phyloP scores from a whole-genome alignment of 2,329 filamentous ascomycete genomes.

The Alternaria metachromatica region DNA sequence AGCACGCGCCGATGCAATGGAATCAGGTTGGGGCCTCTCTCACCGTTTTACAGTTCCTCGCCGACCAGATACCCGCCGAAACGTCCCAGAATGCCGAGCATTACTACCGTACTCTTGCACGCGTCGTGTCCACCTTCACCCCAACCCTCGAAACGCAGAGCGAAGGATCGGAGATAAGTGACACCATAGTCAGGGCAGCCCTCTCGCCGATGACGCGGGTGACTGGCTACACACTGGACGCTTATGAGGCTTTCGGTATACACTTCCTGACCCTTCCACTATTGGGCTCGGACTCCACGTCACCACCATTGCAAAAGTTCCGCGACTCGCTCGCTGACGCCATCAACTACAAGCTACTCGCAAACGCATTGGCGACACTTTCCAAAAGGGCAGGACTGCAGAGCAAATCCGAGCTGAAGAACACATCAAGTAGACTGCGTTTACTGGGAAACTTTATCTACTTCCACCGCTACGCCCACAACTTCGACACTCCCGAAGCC shows the following conservation, averaged over 20 bases:
- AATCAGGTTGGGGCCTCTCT: constrained; percentile 23
- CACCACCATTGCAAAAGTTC: constrained; percentile 30
- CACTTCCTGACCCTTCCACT: constrained; percentile 53
- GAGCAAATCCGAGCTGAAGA: constrained; percentile 36
- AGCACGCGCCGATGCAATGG: constrained; percentile 11
- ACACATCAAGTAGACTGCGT: constrained; percentile 58
- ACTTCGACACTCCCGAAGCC: constrained; percentile 45
- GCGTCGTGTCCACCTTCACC: constrained; percentile 24
- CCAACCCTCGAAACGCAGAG: constrained; percentile 5
- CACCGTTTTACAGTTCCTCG: constrained; percentile 36
- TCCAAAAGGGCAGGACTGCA: constrained; percentile 36
- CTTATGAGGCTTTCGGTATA: constrained; percentile 48
- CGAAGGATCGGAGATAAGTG: constrained; percentile 7
- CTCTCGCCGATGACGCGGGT: constrained; percentile 42
- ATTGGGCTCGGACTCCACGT: constrained; percentile 39
- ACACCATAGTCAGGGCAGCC: constrained; percentile 29
- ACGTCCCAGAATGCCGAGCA: constrained; percentile 40
- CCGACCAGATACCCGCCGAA: constrained; percentile 41
- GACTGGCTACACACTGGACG: constrained; percentile 44
- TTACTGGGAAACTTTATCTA: constrained; percentile 67
- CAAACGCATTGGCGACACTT: constrained; percentile 39
- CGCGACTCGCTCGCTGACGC: constrained; percentile 52
- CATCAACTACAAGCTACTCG: constrained; percentile 59
- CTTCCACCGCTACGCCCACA: constrained; percentile 60
- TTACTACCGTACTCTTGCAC: constrained; percentile 44